Base-by-base conservation (phyloP, 768 basidiomycete species). In the Leccinum subtestaceum region DNA sequence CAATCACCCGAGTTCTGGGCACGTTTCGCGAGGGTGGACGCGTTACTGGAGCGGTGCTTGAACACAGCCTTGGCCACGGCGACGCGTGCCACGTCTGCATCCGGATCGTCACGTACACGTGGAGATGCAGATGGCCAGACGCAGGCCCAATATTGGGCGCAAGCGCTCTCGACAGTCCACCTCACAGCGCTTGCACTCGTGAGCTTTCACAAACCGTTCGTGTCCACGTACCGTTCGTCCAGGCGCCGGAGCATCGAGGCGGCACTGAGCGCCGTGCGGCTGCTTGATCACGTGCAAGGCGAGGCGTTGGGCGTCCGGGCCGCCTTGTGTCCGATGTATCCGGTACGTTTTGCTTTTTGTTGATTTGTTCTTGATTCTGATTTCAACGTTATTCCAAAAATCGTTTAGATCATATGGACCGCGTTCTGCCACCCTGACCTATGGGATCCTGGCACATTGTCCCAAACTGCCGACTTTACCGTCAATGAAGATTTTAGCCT, bases 11-110 rank as follows among this genome's bases (percentile, higher is more conserved):
- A 75, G 4, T 81, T 81, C 56, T 72, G 72, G 25, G 67, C 72
- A 13, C 76, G 78, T 7, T 83, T 84, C 21, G 73, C 73, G 45
- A 77, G 76, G 2, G 68, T 84, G 56, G 79, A 81, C 60, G 66
- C 72, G 32, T 73, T 83, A 49, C 79, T 84, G 38, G 78, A 79
- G 5, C 65, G 66, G 2, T 68, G 58, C 43, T 52, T 60, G 25
- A 55, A 15, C 47, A 58, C 55, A 34, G 67, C 57, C 34, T 54
- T 69, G 36, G 23, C 52, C 6, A 19, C 56, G 25, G 32, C 55
- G 5, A 59, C 46, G 9, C 6, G 47, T 21, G 23, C 43, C 19
- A 45, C 43, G 11, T 45, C 43, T 11, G 43, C 11, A 6, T 19
- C 43, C 43, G 43, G 43, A 19, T 45, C 43, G 19, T 45, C 43